Evolutionary conservation across 306 rosid species (phyloP), one percentile per base, ranked within the genome.

Genomic region (Vigna nakashimae): DNA sequence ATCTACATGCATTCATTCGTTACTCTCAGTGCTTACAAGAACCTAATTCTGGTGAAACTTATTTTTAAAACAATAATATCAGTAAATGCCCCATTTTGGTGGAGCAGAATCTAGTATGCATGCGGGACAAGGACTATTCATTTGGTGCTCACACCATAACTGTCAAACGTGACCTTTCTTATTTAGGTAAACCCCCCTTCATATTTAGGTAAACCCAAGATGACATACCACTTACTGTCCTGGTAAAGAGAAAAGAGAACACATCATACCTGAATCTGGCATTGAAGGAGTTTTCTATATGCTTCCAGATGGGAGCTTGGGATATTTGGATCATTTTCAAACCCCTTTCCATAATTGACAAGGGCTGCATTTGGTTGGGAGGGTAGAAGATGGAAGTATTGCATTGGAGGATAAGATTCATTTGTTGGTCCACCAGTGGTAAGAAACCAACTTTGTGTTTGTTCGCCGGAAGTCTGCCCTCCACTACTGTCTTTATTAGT

Each of bases 201-300:
- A 55, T 53, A 74, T 34, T 62, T 50, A 75, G 51, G 32, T 73
- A 50, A 22, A 77, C 64, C 26, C n/a, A 62, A 70, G 22, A 69
- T 60, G 70, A 77, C 20, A 77, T 48, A 49, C 48, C 51, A 51
- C 73, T 72, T 6, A 38, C 50, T 75, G 28, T 14, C 68, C 42
- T 7, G 53, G 64, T 52, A 63, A 71, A 40, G 50, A 55, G 14
- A 51, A 76, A 57, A 22, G 30, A 67, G 17, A 57, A 66, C 5
- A 43, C 52, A 1, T 9, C 43, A 30, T 87, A 95, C 99, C 99
- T 91, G 89, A 67, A 89, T 91, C 84, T 89, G 98, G 71, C 46
- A 82, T 55, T 83, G 81, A 60, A 91, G 69, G 77, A 91, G 60
- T 77, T 77, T 86, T 82, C 36, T 84, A 49, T 92, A 93, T 59